A percentile compares a stretch with the other conserved stretches of the same genome.
Conservation (phyloP, 345 rosid genomes). For the Populus nigra region DNA sequence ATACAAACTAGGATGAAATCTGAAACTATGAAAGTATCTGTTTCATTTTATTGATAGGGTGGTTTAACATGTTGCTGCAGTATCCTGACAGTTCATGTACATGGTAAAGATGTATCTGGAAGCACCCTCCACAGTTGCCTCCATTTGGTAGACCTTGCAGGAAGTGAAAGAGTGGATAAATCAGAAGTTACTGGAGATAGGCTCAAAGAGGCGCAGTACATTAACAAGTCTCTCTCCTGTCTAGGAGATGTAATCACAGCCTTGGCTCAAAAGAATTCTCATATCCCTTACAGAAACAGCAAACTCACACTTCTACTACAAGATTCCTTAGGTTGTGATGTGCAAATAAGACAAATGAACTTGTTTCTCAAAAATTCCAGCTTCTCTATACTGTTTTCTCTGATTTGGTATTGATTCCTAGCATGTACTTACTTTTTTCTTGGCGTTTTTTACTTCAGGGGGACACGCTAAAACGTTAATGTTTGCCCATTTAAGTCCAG, state of each 20-base stretch:
- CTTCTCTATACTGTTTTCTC: not conserved
- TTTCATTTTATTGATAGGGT: conserved; percentile 10
- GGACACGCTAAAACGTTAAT: conserved; percentile 86
- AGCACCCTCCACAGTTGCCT: conserved; percentile 69
- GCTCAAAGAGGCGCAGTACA: conserved; percentile 86
- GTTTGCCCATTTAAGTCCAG: conserved; percentile 94
- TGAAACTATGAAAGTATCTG: not conserved
- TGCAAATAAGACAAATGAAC: not conserved
- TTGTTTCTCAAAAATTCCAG: not conserved
- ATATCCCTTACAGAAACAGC: conserved; percentile 96
- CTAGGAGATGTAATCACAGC: conserved; percentile 91
- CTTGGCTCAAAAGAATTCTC: conserved; percentile 81
- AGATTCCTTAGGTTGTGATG: conserved; percentile 70
- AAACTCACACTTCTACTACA: conserved; percentile 91
- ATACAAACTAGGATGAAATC: not conserved
- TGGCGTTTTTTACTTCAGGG: conserved; percentile 42
- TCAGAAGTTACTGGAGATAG: conserved; percentile 93
- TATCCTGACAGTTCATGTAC: conserved; percentile 74
- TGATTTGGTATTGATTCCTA: not conserved
- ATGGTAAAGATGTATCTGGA: conserved; percentile 71
- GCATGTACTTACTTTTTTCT: not conserved
- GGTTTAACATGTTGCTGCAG: conserved; percentile 43
- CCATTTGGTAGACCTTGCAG: conserved; percentile 97
- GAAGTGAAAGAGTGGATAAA: conserved; percentile 93
- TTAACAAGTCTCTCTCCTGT: conserved; percentile 91